phyloP scores from a whole-genome alignment of 2,329 filamentous ascomycete species.

The Thermoascus crustaceus region DNA sequence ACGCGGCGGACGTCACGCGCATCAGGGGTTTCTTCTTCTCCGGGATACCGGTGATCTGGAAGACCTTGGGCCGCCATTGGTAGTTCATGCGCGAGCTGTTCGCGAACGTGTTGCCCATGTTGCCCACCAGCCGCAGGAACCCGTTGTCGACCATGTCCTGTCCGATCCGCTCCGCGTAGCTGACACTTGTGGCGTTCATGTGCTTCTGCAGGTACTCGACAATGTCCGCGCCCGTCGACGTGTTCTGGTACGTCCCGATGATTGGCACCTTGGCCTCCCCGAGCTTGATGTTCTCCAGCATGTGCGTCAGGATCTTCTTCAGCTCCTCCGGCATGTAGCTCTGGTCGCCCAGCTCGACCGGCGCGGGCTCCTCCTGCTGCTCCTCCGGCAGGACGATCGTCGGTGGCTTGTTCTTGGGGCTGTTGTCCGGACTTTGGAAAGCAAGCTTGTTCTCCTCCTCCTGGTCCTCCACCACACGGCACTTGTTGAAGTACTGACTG shows the following conservation, averaged over 20 bases:
- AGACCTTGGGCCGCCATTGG: conserved; percentile 90
- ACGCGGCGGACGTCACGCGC: conserved; percentile 65
- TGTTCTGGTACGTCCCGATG: conserved; percentile 88
- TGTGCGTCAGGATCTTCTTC: conserved; percentile 80
- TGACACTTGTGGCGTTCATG: conserved; percentile 74
- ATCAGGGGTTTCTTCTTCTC: conserved; percentile 72
- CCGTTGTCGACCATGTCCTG: conserved; percentile 84
- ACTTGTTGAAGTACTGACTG: conserved; percentile 98
- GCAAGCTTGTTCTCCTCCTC: conserved; percentile 98
- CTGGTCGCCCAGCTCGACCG: conserved; percentile 84
- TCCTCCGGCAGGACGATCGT: conserved; percentile 81
- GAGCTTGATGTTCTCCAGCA: conserved; percentile 77
- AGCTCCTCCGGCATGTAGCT: conserved; percentile 76
- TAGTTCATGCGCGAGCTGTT: conserved; percentile 98
- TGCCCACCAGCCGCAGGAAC: conserved; percentile 83
- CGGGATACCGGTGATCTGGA: conserved; percentile 76
- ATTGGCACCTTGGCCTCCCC: conserved; percentile 93
- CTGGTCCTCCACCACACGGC: conserved; percentile 85
- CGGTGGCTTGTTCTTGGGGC: conserved; percentile 50
- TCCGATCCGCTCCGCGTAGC: conserved; percentile 87
- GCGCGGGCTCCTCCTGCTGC: conserved; percentile 64
- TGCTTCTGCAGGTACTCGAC: conserved; percentile 89
- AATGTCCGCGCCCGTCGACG: conserved; percentile 83
- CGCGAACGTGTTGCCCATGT: conserved; percentile 89
- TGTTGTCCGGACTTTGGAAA: conserved; percentile 75